phyloP scores from a whole-genome alignment of 306 rosid species.

The Quercus robur region DNA sequence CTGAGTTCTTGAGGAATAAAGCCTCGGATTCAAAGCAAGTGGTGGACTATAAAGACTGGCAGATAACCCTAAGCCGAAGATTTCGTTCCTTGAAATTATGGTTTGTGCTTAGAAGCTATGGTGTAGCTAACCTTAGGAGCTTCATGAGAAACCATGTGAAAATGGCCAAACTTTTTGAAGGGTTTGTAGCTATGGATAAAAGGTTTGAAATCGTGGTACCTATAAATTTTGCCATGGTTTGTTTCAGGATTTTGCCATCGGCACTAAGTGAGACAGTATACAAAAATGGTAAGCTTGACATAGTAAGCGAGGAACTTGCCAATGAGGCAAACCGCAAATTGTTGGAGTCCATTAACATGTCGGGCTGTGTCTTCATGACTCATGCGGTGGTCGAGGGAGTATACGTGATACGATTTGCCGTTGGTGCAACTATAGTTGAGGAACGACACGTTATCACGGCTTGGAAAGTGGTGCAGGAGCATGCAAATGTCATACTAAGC shows the following conservation, averaged over 20 bases:
- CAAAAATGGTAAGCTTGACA: no score
- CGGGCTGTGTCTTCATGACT: constrained; percentile 45
- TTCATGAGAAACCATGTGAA: constrained; percentile 22
- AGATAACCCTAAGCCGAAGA: constrained; percentile 17
- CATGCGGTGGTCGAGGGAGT: constrained; percentile 34
- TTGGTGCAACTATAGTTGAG: constrained; percentile 46
- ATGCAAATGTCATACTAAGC: constrained; percentile 19
- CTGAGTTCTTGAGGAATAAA: constrained; percentile 13
- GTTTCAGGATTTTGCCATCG: constrained; percentile 16
- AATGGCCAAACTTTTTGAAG: constrained; percentile 29
- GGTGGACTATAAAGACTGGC: constrained; percentile 38
- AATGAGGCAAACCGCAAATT: constrained; percentile 32
- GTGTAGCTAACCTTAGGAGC: constrained; percentile 13
- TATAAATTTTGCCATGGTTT: constrained; percentile 23
- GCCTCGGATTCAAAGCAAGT: constrained; percentile 11
- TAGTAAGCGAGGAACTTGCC: not conserved
- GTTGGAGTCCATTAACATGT: constrained; percentile 39
- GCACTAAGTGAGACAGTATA: not conserved
- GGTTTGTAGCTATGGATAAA: constrained; percentile 8
- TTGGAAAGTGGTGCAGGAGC: constrained; percentile 45
- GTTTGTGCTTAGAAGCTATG: constrained; percentile 29
- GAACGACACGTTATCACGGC: constrained; percentile 42
- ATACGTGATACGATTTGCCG: constrained; percentile 35
- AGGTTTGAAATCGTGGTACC: constrained; percentile 30
- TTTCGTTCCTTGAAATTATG: constrained; percentile 22